Conservation (phyloP, 768 basidiomycete species). For the Russula abietina region DNA sequence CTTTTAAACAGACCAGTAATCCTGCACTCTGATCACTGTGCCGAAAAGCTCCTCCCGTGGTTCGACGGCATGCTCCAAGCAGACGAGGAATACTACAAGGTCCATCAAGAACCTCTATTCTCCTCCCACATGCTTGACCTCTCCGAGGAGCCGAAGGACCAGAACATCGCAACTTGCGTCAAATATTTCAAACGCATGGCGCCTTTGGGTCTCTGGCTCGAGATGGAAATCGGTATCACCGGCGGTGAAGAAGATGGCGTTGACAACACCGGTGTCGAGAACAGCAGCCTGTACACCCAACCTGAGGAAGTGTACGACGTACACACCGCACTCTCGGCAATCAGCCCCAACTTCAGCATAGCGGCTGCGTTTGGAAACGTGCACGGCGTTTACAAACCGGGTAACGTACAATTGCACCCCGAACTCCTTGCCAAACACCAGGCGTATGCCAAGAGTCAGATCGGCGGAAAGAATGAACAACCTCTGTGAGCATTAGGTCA, state of each 20-base stretch:
- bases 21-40: slow-evolving; percentile 98
- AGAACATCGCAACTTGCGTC: slow-evolving; percentile 91
- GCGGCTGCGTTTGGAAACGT: slow-evolving; percentile 99
- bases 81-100: slow-evolving; percentile 87
- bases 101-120: slow-evolving; percentile 82
- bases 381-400: slow-evolving; percentile 98
- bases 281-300: slow-evolving; percentile 91
- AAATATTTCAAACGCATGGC: slow-evolving; percentile 97
- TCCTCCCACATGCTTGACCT: slow-evolving; percentile 99
- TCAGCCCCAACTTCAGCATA: slow-evolving; percentile 93
- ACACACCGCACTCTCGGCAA: slow-evolving; percentile 70
- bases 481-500: slow-evolving; percentile 62
- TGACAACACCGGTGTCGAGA: slow-evolving; percentile 95
- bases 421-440: slow-evolving; percentile 93
- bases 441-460: slow-evolving; percentile 59
- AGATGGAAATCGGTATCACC: slow-evolving; percentile 99
- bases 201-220: slow-evolving; percentile 88
- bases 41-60: slow-evolving; percentile 96
- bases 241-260: slow-evolving; percentile 99
- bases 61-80: slow-evolving; percentile 99
- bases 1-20: slow-evolving; percentile 70
- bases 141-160: slow-evolving; percentile 85
- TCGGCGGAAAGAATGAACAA: slow-evolving; percentile 55
- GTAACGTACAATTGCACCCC: slow-evolving; percentile 91
- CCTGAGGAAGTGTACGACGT: slow-evolving; percentile 95